Conservation (phyloP, 2,329 filamentous ascomycete genomes). For the Nothomitra cinnamomea region DNA sequence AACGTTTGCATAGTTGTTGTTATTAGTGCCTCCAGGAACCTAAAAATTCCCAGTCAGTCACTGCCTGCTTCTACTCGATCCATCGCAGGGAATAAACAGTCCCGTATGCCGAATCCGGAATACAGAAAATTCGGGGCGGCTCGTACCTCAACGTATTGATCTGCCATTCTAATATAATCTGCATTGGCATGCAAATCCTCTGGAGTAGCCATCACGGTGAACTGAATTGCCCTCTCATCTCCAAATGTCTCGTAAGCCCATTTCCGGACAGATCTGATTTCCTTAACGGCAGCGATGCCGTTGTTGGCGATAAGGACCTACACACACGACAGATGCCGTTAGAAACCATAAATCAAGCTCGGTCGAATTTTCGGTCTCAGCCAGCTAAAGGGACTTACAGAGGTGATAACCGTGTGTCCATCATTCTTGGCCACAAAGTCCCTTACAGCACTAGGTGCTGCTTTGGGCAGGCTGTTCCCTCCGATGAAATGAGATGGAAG, state of each 20-base stretch:
- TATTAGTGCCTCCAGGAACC: conserved; percentile 96
- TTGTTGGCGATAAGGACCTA: conserved; percentile 99
- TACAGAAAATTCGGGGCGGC: background rate
- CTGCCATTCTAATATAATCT: conserved; percentile 98
- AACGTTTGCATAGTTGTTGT: conserved; percentile 99
- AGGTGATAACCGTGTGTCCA: conserved; percentile 96
- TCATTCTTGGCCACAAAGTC: conserved; percentile 83
- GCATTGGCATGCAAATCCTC: conserved; percentile 96
- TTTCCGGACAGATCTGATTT: conserved; percentile 98
- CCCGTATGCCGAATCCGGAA: conserved; percentile 4
- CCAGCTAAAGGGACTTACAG: conserved; percentile 41
- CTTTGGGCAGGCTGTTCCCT: conserved; percentile 72
- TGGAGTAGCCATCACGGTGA: conserved; percentile 98
- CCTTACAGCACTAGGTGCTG: conserved; percentile 73
- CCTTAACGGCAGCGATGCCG: conserved; percentile 97
- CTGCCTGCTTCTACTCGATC: background rate
- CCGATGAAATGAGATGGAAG: conserved; percentile 91
- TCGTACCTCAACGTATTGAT: conserved; percentile 83
- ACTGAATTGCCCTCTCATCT: conserved; percentile 94
- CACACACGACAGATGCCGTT: conserved; percentile 14
- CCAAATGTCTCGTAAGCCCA: conserved; percentile 99
- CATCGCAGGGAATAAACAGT: no score
- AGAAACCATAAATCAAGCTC: background rate
- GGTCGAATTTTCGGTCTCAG: background rate
- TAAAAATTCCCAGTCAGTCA: conserved; percentile 15